phyloP scores from a whole-genome alignment of 495 filamentous ascomycete genomes.

The Penicillium angulare region DNA sequence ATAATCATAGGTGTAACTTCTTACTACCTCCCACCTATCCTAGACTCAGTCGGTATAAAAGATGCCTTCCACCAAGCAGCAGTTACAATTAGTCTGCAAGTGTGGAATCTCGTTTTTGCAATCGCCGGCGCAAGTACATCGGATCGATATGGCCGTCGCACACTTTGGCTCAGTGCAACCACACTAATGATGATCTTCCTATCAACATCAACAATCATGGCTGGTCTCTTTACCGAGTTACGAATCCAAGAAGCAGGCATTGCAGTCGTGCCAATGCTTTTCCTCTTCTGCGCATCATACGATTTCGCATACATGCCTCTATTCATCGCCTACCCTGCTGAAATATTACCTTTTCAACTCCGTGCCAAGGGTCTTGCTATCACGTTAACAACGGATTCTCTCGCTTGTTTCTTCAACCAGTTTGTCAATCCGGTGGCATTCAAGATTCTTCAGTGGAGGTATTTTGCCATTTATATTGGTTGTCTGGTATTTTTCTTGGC shows the following conservation, averaged over 20 bases:
- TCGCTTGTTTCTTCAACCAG: conserved; percentile 57
- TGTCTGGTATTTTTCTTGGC: conserved; percentile 52
- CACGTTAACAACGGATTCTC: conserved; percentile 57
- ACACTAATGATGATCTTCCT: conserved; percentile 56
- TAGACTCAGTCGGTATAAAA: conserved; percentile 54
- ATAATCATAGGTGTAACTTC: conserved; percentile 48
- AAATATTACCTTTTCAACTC: conserved; percentile 66
- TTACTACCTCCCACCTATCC: conserved; percentile 56
- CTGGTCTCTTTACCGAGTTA: conserved; percentile 50
- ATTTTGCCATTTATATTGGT: conserved; percentile 61
- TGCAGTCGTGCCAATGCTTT: conserved; percentile 58
- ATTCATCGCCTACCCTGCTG: conserved; percentile 61
- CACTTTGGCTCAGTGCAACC: conserved; percentile 55
- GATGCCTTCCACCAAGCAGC: conserved; percentile 45
- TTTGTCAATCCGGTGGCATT: conserved; percentile 62
- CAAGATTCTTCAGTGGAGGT: conserved; percentile 49
- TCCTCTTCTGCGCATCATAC: conserved; percentile 56
- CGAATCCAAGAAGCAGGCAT: conserved; percentile 47
- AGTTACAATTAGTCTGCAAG: conserved; percentile 25
- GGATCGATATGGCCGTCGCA: conserved; percentile 56
- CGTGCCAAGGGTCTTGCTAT: conserved; percentile 71
- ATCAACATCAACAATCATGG: conserved; percentile 51
- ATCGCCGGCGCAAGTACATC: conserved; percentile 54
- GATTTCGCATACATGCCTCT: conserved; percentile 61
- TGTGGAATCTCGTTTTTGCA: conserved; percentile 27